phyloP scores from a whole-genome alignment of 2,329 filamentous ascomycete genomes.

The Colletotrichum sp. region DNA sequence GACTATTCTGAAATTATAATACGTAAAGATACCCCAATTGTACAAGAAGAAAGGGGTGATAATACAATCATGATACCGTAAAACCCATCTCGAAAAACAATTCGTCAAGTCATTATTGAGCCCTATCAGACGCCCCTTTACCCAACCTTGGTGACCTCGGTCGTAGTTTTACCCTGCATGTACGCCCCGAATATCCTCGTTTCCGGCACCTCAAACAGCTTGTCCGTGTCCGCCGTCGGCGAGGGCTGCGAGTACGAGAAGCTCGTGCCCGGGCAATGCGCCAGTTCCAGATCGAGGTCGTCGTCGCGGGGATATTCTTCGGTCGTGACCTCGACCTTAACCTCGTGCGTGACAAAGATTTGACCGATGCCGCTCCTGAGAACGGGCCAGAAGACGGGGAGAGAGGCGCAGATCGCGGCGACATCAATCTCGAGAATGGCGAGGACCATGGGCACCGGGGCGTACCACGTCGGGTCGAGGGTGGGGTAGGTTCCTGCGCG shows the following conservation, averaged over 20 bases:
- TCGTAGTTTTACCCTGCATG: background rate
- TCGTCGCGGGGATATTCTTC: background rate
- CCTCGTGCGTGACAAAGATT: conserved; percentile 41
- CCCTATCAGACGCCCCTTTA: background rate
- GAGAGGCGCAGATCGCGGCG: conserved; percentile 14
- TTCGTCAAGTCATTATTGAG: background rate
- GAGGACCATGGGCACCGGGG: conserved; percentile 33
- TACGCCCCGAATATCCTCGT: background rate
- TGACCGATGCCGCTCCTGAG: conserved; percentile 29
- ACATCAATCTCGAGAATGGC: conserved; percentile 36
- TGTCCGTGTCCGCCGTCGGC: background rate
- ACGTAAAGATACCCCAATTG: background rate
- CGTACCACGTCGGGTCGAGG: conserved; percentile 39
- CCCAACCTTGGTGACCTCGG: background rate
- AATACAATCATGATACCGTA: background rate
- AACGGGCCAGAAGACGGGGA: conserved; percentile 23
- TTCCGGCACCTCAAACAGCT: background rate
- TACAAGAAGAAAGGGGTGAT: background rate
- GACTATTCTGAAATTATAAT: background rate
- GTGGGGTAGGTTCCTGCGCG: conserved; percentile 37
- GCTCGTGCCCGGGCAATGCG: background rate
- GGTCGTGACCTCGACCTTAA: conserved; percentile 26
- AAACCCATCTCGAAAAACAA: background rate
- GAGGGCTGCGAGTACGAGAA: background rate
- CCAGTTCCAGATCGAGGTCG: conserved; percentile 1